A percentile compares a stretch with the other conserved stretches of the same genome.
phyloP scores from a whole-genome alignment of 371 early-diverging fungal species.

The Cokeromyces recurvatus region DNA sequence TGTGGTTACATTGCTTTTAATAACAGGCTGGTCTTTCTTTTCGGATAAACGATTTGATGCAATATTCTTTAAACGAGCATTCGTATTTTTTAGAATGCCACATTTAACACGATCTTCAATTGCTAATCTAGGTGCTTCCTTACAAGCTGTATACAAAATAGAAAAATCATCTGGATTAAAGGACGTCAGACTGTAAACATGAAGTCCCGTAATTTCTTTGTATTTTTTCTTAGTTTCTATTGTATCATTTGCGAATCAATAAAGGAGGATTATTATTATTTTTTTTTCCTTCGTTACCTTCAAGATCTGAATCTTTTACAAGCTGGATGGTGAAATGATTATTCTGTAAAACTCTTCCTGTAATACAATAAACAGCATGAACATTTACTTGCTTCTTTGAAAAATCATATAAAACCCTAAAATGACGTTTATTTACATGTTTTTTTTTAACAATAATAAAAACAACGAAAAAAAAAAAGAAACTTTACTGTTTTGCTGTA shows the following conservation, averaged over 20 bases:
- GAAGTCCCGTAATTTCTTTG: conserved; percentile 4
- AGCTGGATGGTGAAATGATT: conserved; percentile 11
- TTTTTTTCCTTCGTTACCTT: conserved; percentile 1
- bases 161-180: conserved; percentile 7
- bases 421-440: not conserved
- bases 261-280: not conserved
- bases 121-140: conserved; percentile 3
- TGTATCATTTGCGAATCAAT: not conserved
- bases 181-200: conserved; percentile 11
- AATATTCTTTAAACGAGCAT: not conserved
- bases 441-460: not conserved
- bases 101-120: conserved; percentile 9
- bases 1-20: too few relatives aligned
- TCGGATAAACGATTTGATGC: not conserved
- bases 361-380: conserved; percentile 11
- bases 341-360: not conserved
- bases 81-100: conserved; percentile 5
- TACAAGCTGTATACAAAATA: conserved; percentile 5
- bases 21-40: not conserved
- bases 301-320: conserved; percentile 8
- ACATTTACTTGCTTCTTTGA: not conserved
- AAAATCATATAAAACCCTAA: conserved; percentile 13
- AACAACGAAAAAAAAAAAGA: not conserved
- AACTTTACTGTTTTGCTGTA: conserved; percentile 21
- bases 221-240: conserved; percentile 6